Conservation (phyloP, 441 rosid species). For the Omphalea diandra region DNA sequence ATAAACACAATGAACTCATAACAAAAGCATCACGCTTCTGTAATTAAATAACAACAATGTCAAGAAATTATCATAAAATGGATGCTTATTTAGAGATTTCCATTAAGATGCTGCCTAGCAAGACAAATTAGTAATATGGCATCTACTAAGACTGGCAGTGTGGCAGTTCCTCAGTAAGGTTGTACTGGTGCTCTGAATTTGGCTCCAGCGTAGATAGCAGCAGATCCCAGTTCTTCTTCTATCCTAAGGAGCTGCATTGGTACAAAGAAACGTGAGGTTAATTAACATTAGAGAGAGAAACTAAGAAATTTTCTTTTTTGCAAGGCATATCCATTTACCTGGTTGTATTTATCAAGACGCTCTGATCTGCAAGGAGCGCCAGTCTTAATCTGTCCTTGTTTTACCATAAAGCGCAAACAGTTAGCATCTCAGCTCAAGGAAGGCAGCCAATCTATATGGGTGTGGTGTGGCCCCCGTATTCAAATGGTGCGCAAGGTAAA, state of each 20-base stretch:
- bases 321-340: conserved; percentile 36
- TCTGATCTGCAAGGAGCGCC: conserved; percentile 99
- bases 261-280: not conserved
- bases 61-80: too few species aligned
- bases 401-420: not conserved
- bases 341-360: conserved; percentile 88
- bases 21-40: too few species aligned
- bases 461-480: not conserved
- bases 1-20: too few species aligned
- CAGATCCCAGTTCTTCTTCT: conserved; percentile 87
- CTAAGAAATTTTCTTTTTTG: not conserved
- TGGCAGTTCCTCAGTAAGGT: conserved; percentile 53
- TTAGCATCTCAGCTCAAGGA: too few species aligned
- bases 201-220: conserved; percentile 79
- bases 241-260: conserved; percentile 74
- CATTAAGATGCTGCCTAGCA: too few species aligned
- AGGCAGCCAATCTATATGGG: not conserved
- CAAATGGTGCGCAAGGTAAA: not conserved
- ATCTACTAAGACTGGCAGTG: not conserved
- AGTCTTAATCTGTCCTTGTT: conserved; percentile 91
- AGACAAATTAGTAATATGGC: too few species aligned
- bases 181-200: conserved; percentile 80
- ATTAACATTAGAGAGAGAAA: not conserved
- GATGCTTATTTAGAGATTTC: too few species aligned
- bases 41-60: too few species aligned